Percentiles rank a stretch among this genome's conserved stretches.
phyloP scores from a whole-genome alignment of 2,329 filamentous ascomycete species.

The Botrytis deweyae region DNA sequence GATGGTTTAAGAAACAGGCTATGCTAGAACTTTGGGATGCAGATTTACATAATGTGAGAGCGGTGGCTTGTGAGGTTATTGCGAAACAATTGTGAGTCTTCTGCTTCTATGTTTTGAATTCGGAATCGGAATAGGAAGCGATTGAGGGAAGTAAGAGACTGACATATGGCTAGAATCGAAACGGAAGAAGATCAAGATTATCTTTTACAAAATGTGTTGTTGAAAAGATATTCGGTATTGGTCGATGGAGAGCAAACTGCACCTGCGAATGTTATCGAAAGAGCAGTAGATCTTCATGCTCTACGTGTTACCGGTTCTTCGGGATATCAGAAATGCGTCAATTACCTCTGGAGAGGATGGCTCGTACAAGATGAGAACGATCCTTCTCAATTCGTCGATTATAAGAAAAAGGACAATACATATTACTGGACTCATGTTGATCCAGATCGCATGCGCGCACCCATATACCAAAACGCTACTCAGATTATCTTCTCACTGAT shows the following conservation, averaged over 20 bases:
- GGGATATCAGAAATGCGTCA: conserved; percentile 90
- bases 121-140: not conserved
- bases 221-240: conserved; percentile 85
- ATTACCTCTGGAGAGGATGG: conserved; percentile 93
- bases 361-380: conserved; percentile 93
- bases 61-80: conserved; percentile 83
- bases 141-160: conserved; percentile 36
- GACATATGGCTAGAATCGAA: conserved; percentile 65
- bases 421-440: conserved; percentile 81
- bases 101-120: not conserved
- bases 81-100: conserved; percentile 68
- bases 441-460: conserved; percentile 90
- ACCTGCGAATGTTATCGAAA: conserved; percentile 87
- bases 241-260: conserved; percentile 68
- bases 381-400: conserved; percentile 84
- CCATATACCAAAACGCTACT: conserved; percentile 86
- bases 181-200: conserved; percentile 75
- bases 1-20: conserved; percentile 78
- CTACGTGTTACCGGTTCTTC: conserved; percentile 84
- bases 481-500: conserved; percentile 82
- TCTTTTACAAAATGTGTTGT: conserved; percentile 75
- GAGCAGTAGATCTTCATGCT: conserved; percentile 89
- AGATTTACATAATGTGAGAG: conserved; percentile 75
- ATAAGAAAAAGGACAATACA: conserved; percentile 76
- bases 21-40: conserved; percentile 87